phyloP scores from a whole-genome alignment of 2,329 filamentous ascomycete genomes.

The Fusarium sp. region DNA sequence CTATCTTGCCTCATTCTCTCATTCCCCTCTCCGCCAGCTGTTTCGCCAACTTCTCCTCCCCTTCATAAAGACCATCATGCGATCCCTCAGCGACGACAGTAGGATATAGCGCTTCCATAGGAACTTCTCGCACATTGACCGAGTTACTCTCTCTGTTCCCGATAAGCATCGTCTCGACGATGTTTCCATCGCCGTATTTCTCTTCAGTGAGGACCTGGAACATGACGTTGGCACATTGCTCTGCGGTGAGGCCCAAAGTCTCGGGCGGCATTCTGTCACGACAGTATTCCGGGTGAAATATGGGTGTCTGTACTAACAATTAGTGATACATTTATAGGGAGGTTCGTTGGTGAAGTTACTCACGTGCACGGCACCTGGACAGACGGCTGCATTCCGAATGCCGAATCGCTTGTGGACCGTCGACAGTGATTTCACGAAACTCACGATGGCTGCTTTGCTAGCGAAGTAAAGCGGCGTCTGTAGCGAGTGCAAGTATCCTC shows the following conservation, averaged over 20 bases:
- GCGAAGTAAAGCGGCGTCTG: constrained; percentile 38
- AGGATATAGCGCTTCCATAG: background rate
- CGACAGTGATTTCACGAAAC: constrained; percentile 15
- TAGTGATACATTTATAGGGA: accelerated
- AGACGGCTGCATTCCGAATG: constrained; percentile 19
- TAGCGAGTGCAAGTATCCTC: constrained; percentile 41
- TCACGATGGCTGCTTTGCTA: constrained; percentile 26
- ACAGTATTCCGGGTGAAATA: constrained; percentile 16
- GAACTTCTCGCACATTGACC: constrained; percentile 1
- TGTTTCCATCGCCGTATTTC: constrained; percentile 29
- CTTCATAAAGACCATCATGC: background rate
- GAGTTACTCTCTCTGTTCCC: background rate
- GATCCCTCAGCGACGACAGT: background rate
- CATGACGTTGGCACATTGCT: constrained; percentile 16
- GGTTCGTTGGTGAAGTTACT: accelerated
- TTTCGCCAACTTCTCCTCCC: background rate
- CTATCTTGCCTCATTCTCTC: background rate
- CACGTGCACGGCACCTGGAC: constrained; percentile 18
- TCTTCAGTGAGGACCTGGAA: constrained; percentile 7
- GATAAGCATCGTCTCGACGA: constrained; percentile 15
- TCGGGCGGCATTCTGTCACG: background rate
- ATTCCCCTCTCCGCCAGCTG: background rate
- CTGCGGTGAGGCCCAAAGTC: background rate
- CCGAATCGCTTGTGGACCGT: background rate
- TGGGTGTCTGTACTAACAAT: background rate